phyloP scores from a whole-genome alignment of 1,284 basidiomycete species.

The Vanrija humicola region DNA sequence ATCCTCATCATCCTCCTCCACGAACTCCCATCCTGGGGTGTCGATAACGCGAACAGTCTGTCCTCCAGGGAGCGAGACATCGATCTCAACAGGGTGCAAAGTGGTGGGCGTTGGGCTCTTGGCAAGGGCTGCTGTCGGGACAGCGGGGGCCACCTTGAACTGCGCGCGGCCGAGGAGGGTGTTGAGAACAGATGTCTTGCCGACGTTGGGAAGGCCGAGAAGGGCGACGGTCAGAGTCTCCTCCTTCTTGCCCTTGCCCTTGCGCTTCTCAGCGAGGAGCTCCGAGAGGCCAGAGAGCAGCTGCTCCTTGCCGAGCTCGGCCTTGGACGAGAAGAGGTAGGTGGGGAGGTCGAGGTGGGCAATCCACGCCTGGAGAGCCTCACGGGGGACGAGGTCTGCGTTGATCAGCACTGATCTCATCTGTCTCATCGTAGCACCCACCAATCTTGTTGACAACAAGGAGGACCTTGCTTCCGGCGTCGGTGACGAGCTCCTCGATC shows the following conservation, averaged over 20 bases:
- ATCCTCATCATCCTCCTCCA: conserved; percentile 40
- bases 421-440: conserved; percentile 45
- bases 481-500: conserved; percentile 59
- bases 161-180: conserved; percentile 59
- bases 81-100: conserved; percentile 63
- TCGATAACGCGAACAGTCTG: conserved; percentile 65
- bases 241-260: conserved; percentile 46
- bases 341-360: conserved; percentile 66
- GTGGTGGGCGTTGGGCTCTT: conserved; percentile 61
- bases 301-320: conserved; percentile 29
- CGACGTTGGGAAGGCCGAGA: conserved; percentile 64
- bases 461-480: conserved; percentile 51
- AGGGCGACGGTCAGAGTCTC: conserved; percentile 19
- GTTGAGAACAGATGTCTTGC: conserved; percentile 79
- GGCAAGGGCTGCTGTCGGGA: conserved; percentile 56
- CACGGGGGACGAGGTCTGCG: conserved; percentile 75
- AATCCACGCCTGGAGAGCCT: conserved; percentile 74
- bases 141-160: conserved; percentile 53
- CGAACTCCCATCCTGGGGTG: conserved; percentile 74
- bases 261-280: conserved; percentile 17
- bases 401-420: not conserved
- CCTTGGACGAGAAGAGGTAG: conserved; percentile 59
- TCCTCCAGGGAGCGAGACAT: conserved; percentile 44
- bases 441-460: conserved; percentile 84
- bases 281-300: conserved; percentile 23